Conservation (phyloP, 2,329 filamentous ascomycete genomes). For the Verticillium isaacii region DNA sequence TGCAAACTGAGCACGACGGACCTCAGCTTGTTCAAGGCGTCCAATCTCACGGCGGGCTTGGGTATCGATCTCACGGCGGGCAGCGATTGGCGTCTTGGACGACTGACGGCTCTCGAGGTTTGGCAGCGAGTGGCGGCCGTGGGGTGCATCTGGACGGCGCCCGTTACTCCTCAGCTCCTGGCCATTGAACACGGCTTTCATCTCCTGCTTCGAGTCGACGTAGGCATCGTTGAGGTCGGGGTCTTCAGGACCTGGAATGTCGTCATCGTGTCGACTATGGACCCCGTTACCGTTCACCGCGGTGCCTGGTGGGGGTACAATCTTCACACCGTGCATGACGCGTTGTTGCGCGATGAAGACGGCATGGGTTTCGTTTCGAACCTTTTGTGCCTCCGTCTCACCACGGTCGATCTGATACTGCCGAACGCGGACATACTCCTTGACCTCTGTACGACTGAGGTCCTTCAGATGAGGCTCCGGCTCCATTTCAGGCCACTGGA, state of each 20-base stretch:
- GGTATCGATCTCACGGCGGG: slow-evolving; percentile 41
- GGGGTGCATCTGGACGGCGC: neutral
- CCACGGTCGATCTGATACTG: slow-evolving; percentile 52
- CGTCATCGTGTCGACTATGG: neutral
- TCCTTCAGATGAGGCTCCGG: slow-evolving; percentile 51
- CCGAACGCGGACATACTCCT: slow-evolving; percentile 59
- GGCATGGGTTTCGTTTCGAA: slow-evolving; percentile 46
- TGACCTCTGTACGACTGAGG: slow-evolving; percentile 50
- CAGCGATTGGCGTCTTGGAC: slow-evolving; percentile 23
- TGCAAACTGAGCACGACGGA: slow-evolving; percentile 44
- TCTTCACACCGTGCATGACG: slow-evolving; percentile 26
- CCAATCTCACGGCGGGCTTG: slow-evolving; percentile 48
- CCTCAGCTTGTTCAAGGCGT: slow-evolving; percentile 45
- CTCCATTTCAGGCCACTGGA: slow-evolving; percentile 56
- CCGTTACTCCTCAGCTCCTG: neutral
- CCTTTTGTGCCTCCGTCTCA: slow-evolving; percentile 42
- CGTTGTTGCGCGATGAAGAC: slow-evolving; percentile 45
- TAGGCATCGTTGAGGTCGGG: neutral
- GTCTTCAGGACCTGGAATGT: neutral
- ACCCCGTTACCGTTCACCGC: neutral
- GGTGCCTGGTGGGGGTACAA: slow-evolving; percentile 9
- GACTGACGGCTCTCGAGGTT: slow-evolving; percentile 25
- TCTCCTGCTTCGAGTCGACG: neutral
- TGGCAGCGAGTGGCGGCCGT: slow-evolving; percentile 23
- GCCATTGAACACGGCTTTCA: neutral